Conservation (phyloP, 495 filamentous ascomycete species). For the Daldinia loculata region DNA sequence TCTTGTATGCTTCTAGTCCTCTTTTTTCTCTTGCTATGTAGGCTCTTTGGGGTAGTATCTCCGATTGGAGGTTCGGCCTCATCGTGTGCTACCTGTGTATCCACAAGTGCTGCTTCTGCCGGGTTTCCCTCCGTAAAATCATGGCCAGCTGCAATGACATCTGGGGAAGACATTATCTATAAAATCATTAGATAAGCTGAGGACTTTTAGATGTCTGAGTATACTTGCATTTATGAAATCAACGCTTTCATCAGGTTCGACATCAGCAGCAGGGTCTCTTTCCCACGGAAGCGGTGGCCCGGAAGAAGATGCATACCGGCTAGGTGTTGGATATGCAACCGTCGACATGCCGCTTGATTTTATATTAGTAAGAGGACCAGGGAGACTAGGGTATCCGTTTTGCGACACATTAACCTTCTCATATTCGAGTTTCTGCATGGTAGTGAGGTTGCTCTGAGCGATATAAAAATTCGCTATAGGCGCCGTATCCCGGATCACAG, state of each 20-base stretch:
- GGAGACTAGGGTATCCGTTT: conserved; percentile 26
- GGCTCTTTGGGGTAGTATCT: not conserved
- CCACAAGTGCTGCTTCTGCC: not conserved
- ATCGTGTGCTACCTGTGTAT: not conserved
- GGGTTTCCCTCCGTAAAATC: not conserved
- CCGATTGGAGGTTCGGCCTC: conserved; percentile 1
- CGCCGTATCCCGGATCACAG: conserved; percentile 13
- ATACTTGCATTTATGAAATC: conserved; percentile 34
- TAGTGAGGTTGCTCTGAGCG: conserved; percentile 44
- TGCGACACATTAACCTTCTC: conserved; percentile 35
- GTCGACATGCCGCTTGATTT: conserved; percentile 45
- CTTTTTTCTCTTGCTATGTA: conserved; percentile 23
- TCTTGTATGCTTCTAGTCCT: conserved; percentile 17
- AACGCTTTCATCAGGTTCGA: conserved; percentile 18
- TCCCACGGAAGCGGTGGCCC: conserved; percentile 44
- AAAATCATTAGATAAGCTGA: conserved; percentile 14
- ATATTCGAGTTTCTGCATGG: conserved; percentile 47
- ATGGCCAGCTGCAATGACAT: conserved; percentile 32
- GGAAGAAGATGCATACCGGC: conserved; percentile 39
- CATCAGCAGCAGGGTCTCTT: conserved; percentile 12
- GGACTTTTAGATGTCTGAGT: not conserved
- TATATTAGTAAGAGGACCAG: conserved; percentile 24
- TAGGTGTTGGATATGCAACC: conserved; percentile 44
- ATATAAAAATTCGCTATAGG: conserved; percentile 39
- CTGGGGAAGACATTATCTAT: conserved; percentile 44